Base-by-base conservation (phyloP, 2,329 filamentous ascomycete species). In the Alternaria sp. region DNA sequence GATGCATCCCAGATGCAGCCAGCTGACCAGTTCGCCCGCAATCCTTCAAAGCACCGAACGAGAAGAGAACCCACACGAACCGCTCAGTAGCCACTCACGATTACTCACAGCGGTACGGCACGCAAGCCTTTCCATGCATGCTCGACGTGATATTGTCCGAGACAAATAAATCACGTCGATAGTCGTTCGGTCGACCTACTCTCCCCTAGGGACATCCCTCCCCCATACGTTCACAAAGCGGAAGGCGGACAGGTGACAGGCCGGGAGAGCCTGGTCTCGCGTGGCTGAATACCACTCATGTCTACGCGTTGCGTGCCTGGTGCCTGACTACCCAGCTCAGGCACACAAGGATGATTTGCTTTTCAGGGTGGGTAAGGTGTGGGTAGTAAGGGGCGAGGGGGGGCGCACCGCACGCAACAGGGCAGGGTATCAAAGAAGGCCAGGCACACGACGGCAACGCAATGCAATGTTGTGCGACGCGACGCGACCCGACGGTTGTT, bases 211-310 rank as follows among this genome's bases (percentile, higher is more conserved):
- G 57, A 40, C 17, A 52, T 44, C 57, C 57, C 57, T 30, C 36
- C 57, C 57, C 57, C 57, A 59, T 17, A 45, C 57, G 47, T 59
- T 59, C 26, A 53, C 21, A 44, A 19, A 44, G 26, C 28, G 49
- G 17, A 53, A 50, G 46, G 23, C 43, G 19, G 45, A 28, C 47
- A 50, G 26, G 17, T 62, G 62, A 65, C 62, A 59, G 25, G 45
- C 62, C 45, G 54, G 62, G 62, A 51, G 43, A 49, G 49, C 59
- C 62, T 47, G 19, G 59, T 59, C 40, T 62, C 59, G 59, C 47
- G 54, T 58, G 47, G 59, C 25, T 51, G 46, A 57, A 50, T 23
- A 52, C 49, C 49, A 40, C 30, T 23, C 49, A 52, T 23, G 17
- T 51, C 19, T 28, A 51, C 52, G 52, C 52, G 52, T 44, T 28